Conservation (phyloP, 2,329 filamentous ascomycete genomes). For the Ascomycota sp. region DNA sequence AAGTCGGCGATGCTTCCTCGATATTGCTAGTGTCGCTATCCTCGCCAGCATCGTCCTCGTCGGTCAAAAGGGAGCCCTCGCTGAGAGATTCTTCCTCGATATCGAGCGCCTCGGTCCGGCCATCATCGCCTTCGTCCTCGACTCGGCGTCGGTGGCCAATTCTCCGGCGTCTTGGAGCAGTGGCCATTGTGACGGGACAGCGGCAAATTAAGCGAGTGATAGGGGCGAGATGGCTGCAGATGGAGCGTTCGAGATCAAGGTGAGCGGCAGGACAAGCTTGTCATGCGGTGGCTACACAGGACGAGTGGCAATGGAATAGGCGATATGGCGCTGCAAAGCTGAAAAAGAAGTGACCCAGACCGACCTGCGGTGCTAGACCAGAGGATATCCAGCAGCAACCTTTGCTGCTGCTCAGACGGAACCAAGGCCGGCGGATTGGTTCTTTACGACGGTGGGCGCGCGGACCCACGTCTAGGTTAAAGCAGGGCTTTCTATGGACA, state of each 20-base stretch:
- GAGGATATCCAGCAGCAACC: conserved; percentile 1
- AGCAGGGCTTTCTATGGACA: background rate
- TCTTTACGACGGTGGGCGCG: conserved; percentile 1
- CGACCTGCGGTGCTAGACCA: conserved; percentile 7
- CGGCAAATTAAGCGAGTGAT: conserved; percentile 5
- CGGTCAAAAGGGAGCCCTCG: conserved; percentile 40
- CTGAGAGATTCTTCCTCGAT: conserved; percentile 45
- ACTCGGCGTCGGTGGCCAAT: conserved; percentile 47
- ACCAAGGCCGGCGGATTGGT: background rate
- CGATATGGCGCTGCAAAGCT: background rate
- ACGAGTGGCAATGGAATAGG: background rate
- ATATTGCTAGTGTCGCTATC: conserved; percentile 46
- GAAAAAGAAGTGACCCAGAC: conserved; percentile 3
- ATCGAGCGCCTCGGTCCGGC: conserved; percentile 31
- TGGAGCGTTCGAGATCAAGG: conserved; percentile 10
- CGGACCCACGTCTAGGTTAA: background rate
- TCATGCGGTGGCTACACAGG: conserved; percentile 9
- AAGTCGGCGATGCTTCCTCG: conserved; percentile 32
- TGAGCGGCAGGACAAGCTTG: conserved; percentile 7
- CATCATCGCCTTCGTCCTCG: conserved; percentile 51
- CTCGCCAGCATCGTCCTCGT: conserved; percentile 37
- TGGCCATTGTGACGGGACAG: conserved; percentile 12
- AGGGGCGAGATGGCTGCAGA: conserved; percentile 10
- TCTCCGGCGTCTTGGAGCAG: conserved; percentile 36
- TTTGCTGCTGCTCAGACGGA: background rate